Base-by-base conservation (phyloP, 208 protist genomes). In the Wallacemonas sp. region DNA sequence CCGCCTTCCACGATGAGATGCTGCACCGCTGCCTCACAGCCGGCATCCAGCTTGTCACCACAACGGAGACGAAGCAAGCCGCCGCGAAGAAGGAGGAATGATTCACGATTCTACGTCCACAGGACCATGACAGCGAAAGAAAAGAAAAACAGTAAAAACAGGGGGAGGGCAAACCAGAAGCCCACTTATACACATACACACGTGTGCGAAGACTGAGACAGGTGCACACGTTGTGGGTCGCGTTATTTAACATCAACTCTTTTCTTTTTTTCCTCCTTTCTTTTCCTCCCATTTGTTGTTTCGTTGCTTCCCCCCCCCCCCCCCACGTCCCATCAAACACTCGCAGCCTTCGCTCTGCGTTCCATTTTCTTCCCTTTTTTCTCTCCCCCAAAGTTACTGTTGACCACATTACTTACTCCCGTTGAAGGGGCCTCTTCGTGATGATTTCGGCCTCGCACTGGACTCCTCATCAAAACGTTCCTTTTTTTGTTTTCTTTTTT, bases 1-100 rank as follows among this genome's bases (percentile, higher is more conserved):
- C 49, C 36, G 90, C 85, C 46, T 91, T 93, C 52, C 87, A 86
- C 29, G 78, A 88, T 26, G 65, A 78, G 36, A 70, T 93, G 24
- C 63, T 84, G 68, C 43, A 47, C 36, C 76, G 81, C 38, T 60
- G 70, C 60, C 30, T 63, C 17, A 65, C 75, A 24, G 63, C 78
- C 9, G 81, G 80, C 44, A 60, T 94, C n/a, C 29, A 61, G 24
- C 36, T 81, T 5, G 26, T 46, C 12, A 61, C 56, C 32, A 61
- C 56, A 4, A 29, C 38, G 56, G 56, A 61, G 21, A 29, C 8
- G 12, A 27, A n/a, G n/a, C n/a, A n/a, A n/a, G n/a, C 46, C 24
- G 11, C 16, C 24, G 17, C 11, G 46, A 21, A 54, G 16, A 27
- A 19, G 46, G 19, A 54, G 46, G 17, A 54, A 54, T 11, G n/a